Conservation (phyloP, 106 monocot genomes). For the Narthecium ossifragum region DNA sequence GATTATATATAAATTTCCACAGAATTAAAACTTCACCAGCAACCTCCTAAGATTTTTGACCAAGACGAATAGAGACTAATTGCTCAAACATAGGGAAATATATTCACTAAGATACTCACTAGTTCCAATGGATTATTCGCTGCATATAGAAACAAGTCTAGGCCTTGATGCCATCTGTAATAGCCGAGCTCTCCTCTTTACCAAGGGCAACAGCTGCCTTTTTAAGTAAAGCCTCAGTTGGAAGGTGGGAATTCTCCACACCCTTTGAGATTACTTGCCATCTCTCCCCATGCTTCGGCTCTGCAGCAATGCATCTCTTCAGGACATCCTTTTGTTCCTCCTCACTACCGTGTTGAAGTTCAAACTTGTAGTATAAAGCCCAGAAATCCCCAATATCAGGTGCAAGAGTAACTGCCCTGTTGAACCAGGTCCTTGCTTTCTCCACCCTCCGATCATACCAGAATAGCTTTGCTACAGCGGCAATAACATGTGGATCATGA, state of each 20-base stretch:
- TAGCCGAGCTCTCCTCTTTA: conserved; percentile 56
- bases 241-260: conserved; percentile 89
- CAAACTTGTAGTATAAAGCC: conserved; percentile 91
- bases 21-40: too few species aligned
- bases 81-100: too few species aligned
- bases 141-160: conserved; percentile 6
- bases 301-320: conserved; percentile 73
- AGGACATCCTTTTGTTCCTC: conserved; percentile 84
- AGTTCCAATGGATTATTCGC: neutral
- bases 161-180: conserved; percentile 33
- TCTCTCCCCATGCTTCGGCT: conserved; percentile 93
- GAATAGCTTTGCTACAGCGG: conserved; percentile 82
- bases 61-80: too few species aligned
- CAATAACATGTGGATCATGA: conserved; percentile 88
- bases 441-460: conserved; percentile 97
- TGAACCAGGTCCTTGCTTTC: conserved; percentile 89
- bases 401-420: conserved; percentile 80
- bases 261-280: conserved; percentile 86
- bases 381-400: conserved; percentile 97
- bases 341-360: conserved; percentile 85
- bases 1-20: too few species aligned
- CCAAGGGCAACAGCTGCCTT: conserved; percentile 71
- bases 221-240: conserved; percentile 76
- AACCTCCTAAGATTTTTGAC: too few species aligned
- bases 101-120: neutral